Evolutionary conservation across 108 stramenopile species (phyloP).

Genomic region (Cyclotella baltica): DNA sequence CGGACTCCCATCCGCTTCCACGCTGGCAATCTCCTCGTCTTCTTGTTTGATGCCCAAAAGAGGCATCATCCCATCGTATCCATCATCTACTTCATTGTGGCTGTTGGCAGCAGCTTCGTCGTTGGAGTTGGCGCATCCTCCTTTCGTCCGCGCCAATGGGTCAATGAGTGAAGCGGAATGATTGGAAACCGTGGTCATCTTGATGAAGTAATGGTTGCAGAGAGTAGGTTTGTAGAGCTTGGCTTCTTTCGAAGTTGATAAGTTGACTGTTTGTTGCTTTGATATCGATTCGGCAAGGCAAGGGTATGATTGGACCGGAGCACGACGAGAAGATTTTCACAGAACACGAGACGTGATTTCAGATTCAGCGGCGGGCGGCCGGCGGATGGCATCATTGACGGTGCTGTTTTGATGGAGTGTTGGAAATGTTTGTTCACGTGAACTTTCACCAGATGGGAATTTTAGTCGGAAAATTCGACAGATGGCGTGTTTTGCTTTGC

Average conservation of each 20-base stretch:
- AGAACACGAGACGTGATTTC: not conserved
- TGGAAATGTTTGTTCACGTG: not conserved
- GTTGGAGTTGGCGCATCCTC: conserved; percentile 34
- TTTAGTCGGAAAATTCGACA: not conserved
- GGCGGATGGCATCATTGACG: not conserved
- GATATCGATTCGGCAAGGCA: not conserved
- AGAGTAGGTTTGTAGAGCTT: not conserved
- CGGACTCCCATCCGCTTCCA: conserved; percentile 51
- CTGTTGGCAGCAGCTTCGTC: not conserved
- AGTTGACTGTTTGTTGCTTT: not conserved
- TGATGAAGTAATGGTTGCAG: conserved; percentile 8
- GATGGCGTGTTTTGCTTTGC: not conserved
- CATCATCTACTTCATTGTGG: conserved; percentile 7
- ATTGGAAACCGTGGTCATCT: conserved; percentile 39
- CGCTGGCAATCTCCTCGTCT: conserved; percentile 76
- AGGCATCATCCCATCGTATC: conserved; percentile 12
- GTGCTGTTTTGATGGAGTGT: not conserved
- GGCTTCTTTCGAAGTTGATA: too few relatives aligned
- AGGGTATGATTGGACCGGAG: not conserved
- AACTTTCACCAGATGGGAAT: not conserved
- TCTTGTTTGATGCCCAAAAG: conserved; percentile 17
- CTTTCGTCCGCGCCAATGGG: conserved; percentile 52
- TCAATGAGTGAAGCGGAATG: conserved; percentile 21
- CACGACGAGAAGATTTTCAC: not conserved
- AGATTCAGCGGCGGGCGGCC: too few relatives aligned